phyloP scores from a whole-genome alignment of 2,329 filamentous ascomycete species.

The Exophiala calicioides region DNA sequence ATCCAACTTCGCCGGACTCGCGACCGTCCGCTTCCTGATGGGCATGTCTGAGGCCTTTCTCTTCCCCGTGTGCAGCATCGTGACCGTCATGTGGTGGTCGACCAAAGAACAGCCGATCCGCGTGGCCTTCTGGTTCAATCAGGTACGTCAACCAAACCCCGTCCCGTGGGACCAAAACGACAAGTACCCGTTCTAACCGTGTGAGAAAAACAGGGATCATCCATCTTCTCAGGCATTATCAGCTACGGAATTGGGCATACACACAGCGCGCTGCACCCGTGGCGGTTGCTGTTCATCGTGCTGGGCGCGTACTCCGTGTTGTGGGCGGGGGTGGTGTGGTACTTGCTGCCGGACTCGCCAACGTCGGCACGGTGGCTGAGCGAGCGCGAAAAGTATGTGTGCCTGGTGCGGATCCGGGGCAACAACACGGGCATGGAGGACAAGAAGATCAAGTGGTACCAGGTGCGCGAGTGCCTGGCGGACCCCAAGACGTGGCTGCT shows the following conservation, averaged over 20 bases:
- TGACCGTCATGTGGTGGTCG: slow-evolving; percentile 20
- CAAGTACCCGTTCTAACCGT: background rate
- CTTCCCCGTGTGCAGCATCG: slow-evolving; percentile 30
- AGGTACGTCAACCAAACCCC: no score
- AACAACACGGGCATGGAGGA: slow-evolving; percentile 55
- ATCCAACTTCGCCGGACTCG: slow-evolving; percentile 53
- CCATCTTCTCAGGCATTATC: slow-evolving; percentile 37
- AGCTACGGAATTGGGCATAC: slow-evolving; percentile 40
- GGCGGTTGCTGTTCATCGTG: slow-evolving; percentile 45
- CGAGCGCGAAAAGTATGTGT: slow-evolving; percentile 40
- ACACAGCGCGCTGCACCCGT: slow-evolving; percentile 28
- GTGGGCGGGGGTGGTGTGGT: slow-evolving; percentile 39
- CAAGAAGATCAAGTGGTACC: slow-evolving; percentile 51
- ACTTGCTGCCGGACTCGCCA: slow-evolving; percentile 45
- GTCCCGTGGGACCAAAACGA: no score
- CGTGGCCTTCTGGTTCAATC: slow-evolving; percentile 15
- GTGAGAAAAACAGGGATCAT: slow-evolving; percentile 29
- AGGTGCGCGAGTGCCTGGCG: slow-evolving; percentile 48
- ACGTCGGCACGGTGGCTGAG: slow-evolving; percentile 39
- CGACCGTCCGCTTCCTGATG: slow-evolving; percentile 45
- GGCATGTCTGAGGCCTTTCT: slow-evolving; percentile 22
- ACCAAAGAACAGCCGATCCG: slow-evolving; percentile 19
- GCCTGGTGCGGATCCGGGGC: slow-evolving; percentile 44
- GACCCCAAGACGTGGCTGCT: slow-evolving; percentile 45
- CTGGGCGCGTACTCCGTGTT: slow-evolving; percentile 46